These are phyloP conservation scores for Millerozyma miso DNA, from an alignment of 805 yeast genomes.

Conservation along the genomic window DNA sequence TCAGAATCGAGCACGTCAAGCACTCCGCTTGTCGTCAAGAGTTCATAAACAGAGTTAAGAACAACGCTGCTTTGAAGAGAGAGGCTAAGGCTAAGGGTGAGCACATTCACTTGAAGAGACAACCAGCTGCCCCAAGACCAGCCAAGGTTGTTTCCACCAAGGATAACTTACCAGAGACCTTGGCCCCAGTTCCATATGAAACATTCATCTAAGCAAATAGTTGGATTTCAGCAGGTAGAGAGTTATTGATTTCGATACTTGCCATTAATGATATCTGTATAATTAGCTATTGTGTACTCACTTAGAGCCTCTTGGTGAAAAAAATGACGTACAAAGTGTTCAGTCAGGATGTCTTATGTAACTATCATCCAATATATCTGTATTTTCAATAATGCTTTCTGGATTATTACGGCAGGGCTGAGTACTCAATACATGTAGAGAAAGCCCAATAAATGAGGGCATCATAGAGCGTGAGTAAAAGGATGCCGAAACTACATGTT, in stretches of 20 bases:
- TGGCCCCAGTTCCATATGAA: constrained; percentile 99
- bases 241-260: constrained; percentile 4
- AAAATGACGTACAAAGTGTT: not conserved
- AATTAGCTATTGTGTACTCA: constrained; percentile 3
- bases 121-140: constrained; percentile 97
- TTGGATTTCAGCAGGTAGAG: not conserved
- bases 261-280: constrained; percentile 5
- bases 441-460: too few species aligned
- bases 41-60: constrained; percentile 97
- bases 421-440: too few species aligned
- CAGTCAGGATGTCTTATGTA: not conserved
- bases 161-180: constrained; percentile 87
- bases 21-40: constrained; percentile 99
- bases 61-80: constrained; percentile 86
- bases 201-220: constrained; percentile 80
- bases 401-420: too few species aligned
- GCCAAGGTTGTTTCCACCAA: constrained; percentile 79
- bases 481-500: too few species aligned
- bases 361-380: not conserved
- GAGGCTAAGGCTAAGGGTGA: constrained; percentile 96
- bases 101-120: constrained; percentile 91
- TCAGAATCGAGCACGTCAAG: constrained; percentile 98
- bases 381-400: too few species aligned
- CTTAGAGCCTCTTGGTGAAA: not conserved
- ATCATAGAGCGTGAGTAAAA: too few species aligned